Percentiles rank a stretch among this genome's conserved stretches.
phyloP scores from a whole-genome alignment of 805 yeast genomes.

The Blastobotrys chiropterorum region DNA sequence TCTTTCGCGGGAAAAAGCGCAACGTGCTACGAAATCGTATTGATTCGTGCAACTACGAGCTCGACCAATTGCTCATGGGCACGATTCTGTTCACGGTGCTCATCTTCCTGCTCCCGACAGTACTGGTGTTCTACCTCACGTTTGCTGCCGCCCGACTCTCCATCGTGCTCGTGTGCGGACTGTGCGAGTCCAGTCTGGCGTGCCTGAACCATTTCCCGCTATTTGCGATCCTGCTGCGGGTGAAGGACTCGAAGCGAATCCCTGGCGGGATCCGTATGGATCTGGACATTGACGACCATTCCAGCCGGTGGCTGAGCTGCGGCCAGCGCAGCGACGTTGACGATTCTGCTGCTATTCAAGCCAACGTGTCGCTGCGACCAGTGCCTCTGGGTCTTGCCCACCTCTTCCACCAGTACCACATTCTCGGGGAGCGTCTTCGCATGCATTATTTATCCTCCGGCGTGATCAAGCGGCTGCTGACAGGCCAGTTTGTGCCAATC shows the following conservation, averaged over 20 bases:
- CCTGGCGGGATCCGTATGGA: slow-evolving; percentile 50
- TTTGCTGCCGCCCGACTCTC: slow-evolving; percentile 58
- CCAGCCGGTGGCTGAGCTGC: background rate
- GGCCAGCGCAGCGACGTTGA: background rate
- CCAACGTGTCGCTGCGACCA: slow-evolving; percentile 32
- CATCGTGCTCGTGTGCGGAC: slow-evolving; percentile 42
- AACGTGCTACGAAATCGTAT: slow-evolving; percentile 79
- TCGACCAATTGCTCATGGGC: slow-evolving; percentile 84
- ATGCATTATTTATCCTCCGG: slow-evolving; percentile 38
- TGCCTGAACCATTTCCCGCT: slow-evolving; percentile 78
- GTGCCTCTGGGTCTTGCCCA: slow-evolving; percentile 39
- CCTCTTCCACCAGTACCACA: slow-evolving; percentile 45
- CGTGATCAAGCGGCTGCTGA: slow-evolving; percentile 36
- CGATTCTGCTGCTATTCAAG: slow-evolving; percentile 1
- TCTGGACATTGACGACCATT: slow-evolving; percentile 15
- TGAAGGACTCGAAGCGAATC: slow-evolving; percentile 69
- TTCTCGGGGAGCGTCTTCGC: slow-evolving; percentile 36
- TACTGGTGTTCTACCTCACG: slow-evolving; percentile 71
- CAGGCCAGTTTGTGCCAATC: slow-evolving; percentile 44
- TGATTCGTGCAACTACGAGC: slow-evolving; percentile 75
- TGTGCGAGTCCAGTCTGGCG: slow-evolving; percentile 55
- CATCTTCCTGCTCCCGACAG: slow-evolving; percentile 77
- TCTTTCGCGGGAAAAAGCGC: slow-evolving; percentile 84
- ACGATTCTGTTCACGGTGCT: slow-evolving; percentile 79
- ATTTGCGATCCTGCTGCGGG: slow-evolving; percentile 69